Base-by-base conservation (phyloP, 148 eudicot genomes). In the Rhododendron kiyosumense region DNA sequence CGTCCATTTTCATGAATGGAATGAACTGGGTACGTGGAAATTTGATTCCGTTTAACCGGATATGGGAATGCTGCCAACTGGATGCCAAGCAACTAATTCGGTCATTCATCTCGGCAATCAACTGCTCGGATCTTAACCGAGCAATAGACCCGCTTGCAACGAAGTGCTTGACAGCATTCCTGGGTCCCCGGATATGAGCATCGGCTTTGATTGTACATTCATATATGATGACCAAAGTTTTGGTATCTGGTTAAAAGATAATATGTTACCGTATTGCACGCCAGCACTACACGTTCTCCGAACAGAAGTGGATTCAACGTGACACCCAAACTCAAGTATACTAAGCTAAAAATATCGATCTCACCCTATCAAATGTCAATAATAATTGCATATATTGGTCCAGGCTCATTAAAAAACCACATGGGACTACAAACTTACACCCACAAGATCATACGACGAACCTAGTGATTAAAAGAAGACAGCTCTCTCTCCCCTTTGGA, bases 401-500 rank as follows among this genome's bases (percentile, higher is more conserved):
- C 38, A 71, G 32, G 1, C 18, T 30, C 76, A 71, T 71, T 71
- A 32, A 30, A 71, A 32, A 14, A 14, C 20, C 41, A 14, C 76
- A 32, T 71, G 76, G 76, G 41, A 38, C 75, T 36, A 11, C 75
- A 69, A 69, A 69, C 75, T 28, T 71, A 30, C 38, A 71, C 76
- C 76, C 76, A 30, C 74, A 28, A 26, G 32, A 32, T 30, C 38
- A 71, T 28, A 71, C 76, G 4, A 71, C 76, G 32, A 30, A 5
- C 76, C 32, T 12, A 71, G 4, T 54, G 61, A 54, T 71, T 14
- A 30, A 71, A 14, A 30, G 76, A 71, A 71, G 76, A 20, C 38
- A 71, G 76, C 76, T 71, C 76, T 30, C 41, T 71, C 76, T 71
- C 76, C 74, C 74, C 76, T 71, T 71, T 71, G 76, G 76, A 71